Evolutionary conservation across 2,329 filamentous ascomycete genomes (phyloP).

Genomic region (Colletotrichum echinochloae): DNA sequence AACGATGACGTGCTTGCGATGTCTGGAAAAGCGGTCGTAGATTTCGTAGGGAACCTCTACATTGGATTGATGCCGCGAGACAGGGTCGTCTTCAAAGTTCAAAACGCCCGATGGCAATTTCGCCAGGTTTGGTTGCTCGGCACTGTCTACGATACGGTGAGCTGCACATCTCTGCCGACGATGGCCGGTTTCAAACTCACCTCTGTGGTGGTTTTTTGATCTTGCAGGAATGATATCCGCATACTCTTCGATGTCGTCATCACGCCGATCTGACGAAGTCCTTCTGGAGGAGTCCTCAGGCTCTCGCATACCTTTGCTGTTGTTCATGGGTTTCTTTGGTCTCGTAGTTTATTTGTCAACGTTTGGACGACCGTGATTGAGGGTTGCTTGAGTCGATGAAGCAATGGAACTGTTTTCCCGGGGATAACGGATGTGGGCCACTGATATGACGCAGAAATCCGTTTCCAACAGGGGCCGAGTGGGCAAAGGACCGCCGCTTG

Average conservation of each 20-base stretch:
- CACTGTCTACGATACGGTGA: conserved; percentile 18
- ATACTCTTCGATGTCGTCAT: conserved; percentile 30
- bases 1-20: conserved; percentile 76
- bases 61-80: conserved; percentile 20
- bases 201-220: conserved; percentile 16
- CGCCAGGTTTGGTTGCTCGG: conserved; percentile 1
- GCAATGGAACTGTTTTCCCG: neutral
- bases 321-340: neutral
- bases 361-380: neutral
- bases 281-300: conserved; percentile 16
- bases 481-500: conserved; percentile 17
- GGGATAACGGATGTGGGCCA: conserved; percentile 18
- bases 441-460: conserved; percentile 23
- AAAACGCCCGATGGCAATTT: conserved; percentile 32
- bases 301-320: conserved; percentile 12
- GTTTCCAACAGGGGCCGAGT: conserved; percentile 28
- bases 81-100: conserved; percentile 26
- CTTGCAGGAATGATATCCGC: conserved; percentile 23
- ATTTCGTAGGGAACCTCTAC: conserved; percentile 61
- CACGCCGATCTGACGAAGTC: conserved; percentile 18
- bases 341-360: neutral
- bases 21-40: conserved; percentile 73
- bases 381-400: neutral
- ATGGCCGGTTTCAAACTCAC: neutral
- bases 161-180: neutral